phyloP scores from a whole-genome alignment of 1,284 basidiomycete genomes.

The Moesziomyces sp. region DNA sequence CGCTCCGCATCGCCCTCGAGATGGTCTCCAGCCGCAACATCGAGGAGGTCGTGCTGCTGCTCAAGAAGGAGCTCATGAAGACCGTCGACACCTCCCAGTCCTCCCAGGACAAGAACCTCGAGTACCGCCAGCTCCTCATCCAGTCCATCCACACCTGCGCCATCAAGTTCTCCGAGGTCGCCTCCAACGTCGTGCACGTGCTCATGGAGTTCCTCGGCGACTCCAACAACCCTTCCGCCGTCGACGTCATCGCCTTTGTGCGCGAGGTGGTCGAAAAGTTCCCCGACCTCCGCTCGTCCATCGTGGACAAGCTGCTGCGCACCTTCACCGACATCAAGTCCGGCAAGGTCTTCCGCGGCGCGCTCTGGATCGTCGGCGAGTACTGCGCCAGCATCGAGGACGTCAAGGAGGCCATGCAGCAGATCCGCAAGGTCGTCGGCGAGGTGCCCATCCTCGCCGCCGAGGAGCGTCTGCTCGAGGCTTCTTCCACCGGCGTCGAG shows the following conservation, averaged over 20 bases:
- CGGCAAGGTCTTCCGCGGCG: constrained; percentile 95
- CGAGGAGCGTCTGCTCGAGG: constrained; percentile 68
- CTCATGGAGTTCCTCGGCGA: constrained; percentile 99
- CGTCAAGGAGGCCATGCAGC: constrained; percentile 74
- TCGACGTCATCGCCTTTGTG: constrained; percentile 96
- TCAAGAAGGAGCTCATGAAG: constrained; percentile 97
- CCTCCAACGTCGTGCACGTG: constrained; percentile 93
- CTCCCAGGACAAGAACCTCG: constrained; percentile 71
- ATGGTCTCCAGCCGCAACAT: constrained; percentile 96
- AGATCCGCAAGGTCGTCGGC: constrained; percentile 87
- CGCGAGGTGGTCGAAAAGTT: constrained; percentile 98
- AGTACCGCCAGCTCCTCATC: constrained; percentile 95
- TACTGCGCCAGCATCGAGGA: constrained; percentile 71
- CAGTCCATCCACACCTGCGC: constrained; percentile 97
- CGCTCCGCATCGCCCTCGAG: constrained; percentile 86
- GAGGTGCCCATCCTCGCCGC: constrained; percentile 93
- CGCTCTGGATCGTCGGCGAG: constrained; percentile 98
- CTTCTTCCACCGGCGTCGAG: constrained; percentile 43
- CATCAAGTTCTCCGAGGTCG: constrained; percentile 97
- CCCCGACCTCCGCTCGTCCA: constrained; percentile 83
- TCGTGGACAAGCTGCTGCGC: constrained; percentile 85
- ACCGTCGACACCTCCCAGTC: constrained; percentile 76
- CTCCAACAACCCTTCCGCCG: constrained; percentile 90
- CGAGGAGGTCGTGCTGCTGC: constrained; percentile 94
- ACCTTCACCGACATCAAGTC: constrained; percentile 92